phyloP scores from a whole-genome alignment of 2,329 filamentous ascomycete genomes.

The Cladorrhinum sp. region DNA sequence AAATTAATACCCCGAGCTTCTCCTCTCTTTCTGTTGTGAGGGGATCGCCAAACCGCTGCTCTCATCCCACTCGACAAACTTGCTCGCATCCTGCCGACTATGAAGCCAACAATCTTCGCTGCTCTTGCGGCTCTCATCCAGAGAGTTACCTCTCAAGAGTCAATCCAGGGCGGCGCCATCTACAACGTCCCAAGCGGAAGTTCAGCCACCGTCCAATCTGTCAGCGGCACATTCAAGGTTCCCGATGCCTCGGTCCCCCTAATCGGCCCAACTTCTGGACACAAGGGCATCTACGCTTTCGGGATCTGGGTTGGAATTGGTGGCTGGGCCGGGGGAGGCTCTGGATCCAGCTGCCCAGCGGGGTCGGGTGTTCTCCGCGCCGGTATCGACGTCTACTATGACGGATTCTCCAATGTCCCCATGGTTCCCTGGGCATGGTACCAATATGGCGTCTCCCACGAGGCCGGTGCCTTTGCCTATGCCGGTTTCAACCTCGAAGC shows the following conservation, averaged over 20 bases:
- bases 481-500: conserved; percentile 6
- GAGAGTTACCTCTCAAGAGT: background rate
- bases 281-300: conserved; percentile 9
- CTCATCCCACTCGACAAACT: background rate
- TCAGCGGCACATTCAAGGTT: conserved; percentile 12
- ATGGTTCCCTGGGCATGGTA: conserved; percentile 14
- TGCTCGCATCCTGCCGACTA: background rate
- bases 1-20: background rate
- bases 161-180: conserved; percentile 5
- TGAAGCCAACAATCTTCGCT: background rate
- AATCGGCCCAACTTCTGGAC: conserved; percentile 4
- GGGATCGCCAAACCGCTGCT: background rate
- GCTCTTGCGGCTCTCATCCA: background rate
- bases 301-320: conserved; percentile 12
- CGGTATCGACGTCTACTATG: conserved; percentile 14
- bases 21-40: background rate
- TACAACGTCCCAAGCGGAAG: background rate
- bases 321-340: background rate
- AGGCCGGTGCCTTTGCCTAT: conserved; percentile 7
- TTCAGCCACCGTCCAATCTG: conserved; percentile 2
- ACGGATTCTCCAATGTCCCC: conserved; percentile 1
- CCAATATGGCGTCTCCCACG: background rate
- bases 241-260: conserved; percentile 7
- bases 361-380: conserved; percentile 1
- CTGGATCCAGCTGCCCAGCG: background rate